phyloP scores from a whole-genome alignment of 176 grass and related monocot species.

The Zea mays region DNA sequence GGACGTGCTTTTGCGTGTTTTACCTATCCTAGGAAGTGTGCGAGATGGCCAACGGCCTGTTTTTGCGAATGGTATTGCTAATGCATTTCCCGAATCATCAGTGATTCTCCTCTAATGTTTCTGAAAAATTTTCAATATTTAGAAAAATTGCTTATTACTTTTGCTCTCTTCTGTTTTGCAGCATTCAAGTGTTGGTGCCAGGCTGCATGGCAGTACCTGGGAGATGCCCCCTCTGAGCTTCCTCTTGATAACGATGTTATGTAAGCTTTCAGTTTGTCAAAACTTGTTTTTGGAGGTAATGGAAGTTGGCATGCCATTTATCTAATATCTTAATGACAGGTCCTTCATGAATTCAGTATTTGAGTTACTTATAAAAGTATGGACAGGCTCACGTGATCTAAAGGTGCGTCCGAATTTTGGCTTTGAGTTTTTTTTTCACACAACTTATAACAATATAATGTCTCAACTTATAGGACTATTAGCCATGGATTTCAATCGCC shows the following conservation, averaged over 20 bases:
- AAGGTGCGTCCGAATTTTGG: conserved; percentile 47
- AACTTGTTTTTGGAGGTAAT: conserved; percentile 25
- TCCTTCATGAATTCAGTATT: conserved; percentile 99
- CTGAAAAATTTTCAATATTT: conserved; percentile 21
- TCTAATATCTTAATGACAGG: conserved; percentile 49
- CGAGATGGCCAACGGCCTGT: conserved; percentile 76
- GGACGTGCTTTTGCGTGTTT: conserved; percentile 89
- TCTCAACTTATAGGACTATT: conserved; percentile 11
- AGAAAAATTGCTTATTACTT: not conserved
- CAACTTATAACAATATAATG: conserved; percentile 12
- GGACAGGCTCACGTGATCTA: conserved; percentile 80
- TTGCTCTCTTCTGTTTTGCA: conserved; percentile 36
- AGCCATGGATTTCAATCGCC: not conserved
- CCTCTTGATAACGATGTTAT: conserved; percentile 88
- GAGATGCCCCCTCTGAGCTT: conserved; percentile 65
- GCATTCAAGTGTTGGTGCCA: conserved; percentile 99
- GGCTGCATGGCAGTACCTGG: conserved; percentile 84
- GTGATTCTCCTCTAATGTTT: conserved; percentile 14
- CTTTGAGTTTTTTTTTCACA: conserved; percentile 29
- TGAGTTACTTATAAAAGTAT: conserved; percentile 90
- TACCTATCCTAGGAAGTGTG: conserved; percentile 94
- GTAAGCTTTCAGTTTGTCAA: conserved; percentile 55
- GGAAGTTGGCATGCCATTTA: conserved; percentile 25
- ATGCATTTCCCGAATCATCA: conserved; percentile 33
- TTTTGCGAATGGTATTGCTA: conserved; percentile 90